Percentiles rank a stretch among this genome's conserved stretches.
Conservation (phyloP, 2,329 filamentous ascomycete species). For the Alternaria brassicicola region DNA sequence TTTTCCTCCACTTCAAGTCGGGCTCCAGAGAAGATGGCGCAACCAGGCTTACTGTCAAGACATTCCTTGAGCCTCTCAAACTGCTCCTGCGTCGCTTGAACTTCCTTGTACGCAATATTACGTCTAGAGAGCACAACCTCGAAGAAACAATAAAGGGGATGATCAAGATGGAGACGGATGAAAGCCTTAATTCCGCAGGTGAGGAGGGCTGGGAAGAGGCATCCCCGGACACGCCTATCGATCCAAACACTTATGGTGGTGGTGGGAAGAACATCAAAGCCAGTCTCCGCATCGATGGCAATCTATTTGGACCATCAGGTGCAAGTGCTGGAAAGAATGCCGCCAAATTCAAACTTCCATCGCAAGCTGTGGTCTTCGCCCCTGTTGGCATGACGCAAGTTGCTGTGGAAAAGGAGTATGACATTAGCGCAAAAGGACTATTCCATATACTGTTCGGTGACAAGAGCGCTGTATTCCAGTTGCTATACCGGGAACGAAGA, state of each 20-base stretch:
- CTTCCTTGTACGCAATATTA: conserved; percentile 79
- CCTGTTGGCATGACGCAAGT: conserved; percentile 80
- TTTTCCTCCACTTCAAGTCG: conserved; percentile 80
- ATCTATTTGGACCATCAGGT: conserved; percentile 57
- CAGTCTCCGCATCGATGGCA: conserved; percentile 67
- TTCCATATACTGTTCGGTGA: conserved; percentile 98
- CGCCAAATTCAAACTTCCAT: conserved; percentile 80
- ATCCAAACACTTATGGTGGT: conserved; percentile 55
- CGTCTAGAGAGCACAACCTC: conserved; percentile 72
- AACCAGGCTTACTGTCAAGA: conserved; percentile 83
- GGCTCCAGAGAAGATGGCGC: conserved; percentile 67
- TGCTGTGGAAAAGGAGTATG: conserved; percentile 80
- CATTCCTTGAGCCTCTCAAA: conserved; percentile 85
- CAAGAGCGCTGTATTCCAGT: conserved; percentile 91
- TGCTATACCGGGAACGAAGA: conserved; percentile 75
- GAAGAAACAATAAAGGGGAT: conserved; percentile 74
- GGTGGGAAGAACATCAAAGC: conserved; percentile 60
- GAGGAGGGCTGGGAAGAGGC: conserved; percentile 92
- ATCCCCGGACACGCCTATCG: conserved; percentile 63
- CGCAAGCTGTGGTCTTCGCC: conserved; percentile 80
- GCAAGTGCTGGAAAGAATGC: conserved; percentile 54
- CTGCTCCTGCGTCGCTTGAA: conserved; percentile 85
- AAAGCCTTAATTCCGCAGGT: conserved; percentile 67
- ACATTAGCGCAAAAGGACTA: conserved; percentile 89
- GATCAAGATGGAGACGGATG: conserved; percentile 72